These are phyloP conservation scores for Firmiana major DNA, from an alignment of 345 rosid species.

Conservation along the genomic window DNA sequence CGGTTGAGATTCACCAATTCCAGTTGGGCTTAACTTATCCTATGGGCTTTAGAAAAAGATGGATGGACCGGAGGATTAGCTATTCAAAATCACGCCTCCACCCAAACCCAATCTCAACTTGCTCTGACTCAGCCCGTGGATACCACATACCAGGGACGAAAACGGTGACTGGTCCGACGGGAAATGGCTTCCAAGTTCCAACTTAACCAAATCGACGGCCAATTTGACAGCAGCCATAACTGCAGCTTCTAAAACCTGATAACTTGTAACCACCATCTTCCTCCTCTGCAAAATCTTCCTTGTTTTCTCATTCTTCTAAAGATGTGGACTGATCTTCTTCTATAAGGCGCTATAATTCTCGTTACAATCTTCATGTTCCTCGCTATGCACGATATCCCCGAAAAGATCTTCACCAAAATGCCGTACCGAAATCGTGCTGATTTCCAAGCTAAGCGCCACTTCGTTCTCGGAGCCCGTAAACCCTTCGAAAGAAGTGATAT, in stretches of 20 bases:
- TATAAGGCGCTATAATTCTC: slow-evolving; percentile 50
- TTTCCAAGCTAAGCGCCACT: slow-evolving; percentile 57
- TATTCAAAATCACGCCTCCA: no score
- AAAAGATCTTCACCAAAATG: slow-evolving; percentile 38
- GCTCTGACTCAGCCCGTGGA: no score
- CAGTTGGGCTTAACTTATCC: no score
- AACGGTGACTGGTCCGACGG: no score
- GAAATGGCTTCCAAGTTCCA: not conserved
- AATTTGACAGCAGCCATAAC: not conserved
- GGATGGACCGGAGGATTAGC: no score
- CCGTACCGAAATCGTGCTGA: slow-evolving; percentile 41
- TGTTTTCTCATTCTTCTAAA: not conserved
- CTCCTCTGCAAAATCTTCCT: not conserved
- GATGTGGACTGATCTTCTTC: slow-evolving; percentile 47
- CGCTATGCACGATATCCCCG: slow-evolving; percentile 56
- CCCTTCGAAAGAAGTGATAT: no score
- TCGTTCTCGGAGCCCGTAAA: slow-evolving; percentile 48
- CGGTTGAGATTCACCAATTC: no score
- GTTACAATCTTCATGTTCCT: slow-evolving; percentile 43
- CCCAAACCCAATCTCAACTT: no score
- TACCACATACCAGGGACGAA: no score
- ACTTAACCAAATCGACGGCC: not conserved
- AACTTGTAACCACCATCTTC: not conserved
- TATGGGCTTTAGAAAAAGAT: no score
- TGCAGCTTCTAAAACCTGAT: not conserved